A percentile compares a stretch with the other conserved stretches of the same genome.
phyloP scores from a whole-genome alignment of 1,139 yeast species.

The Pichia sp. region DNA sequence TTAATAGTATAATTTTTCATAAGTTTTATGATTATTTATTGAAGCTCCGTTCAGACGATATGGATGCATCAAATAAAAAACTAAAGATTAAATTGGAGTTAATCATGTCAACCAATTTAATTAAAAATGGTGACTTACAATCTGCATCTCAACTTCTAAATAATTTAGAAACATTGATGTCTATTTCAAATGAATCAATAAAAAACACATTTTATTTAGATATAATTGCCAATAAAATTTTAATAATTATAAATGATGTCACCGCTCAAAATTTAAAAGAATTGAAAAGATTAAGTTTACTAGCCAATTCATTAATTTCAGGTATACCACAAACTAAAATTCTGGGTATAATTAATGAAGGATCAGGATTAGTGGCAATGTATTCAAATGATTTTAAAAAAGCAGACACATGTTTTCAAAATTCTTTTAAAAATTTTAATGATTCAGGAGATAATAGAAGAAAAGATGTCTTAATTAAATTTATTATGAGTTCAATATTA shows the following conservation, averaged over 20 bases:
- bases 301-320: slow-evolving; percentile 28
- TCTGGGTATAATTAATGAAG: slow-evolving; percentile 64
- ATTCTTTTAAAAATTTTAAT: slow-evolving; percentile 69
- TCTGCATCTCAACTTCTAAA: slow-evolving; percentile 38
- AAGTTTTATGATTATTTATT: background rate
- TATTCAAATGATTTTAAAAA: slow-evolving; percentile 51
- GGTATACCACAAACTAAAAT: slow-evolving; percentile 74
- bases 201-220: slow-evolving; percentile 49
- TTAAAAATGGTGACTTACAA: slow-evolving; percentile 35
- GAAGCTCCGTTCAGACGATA: background rate
- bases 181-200: slow-evolving; percentile 37
- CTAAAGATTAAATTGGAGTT: slow-evolving; percentile 52
- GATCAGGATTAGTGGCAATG: slow-evolving; percentile 68
- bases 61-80: slow-evolving; percentile 38
- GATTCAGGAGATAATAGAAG: slow-evolving; percentile 70
- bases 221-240: slow-evolving; percentile 60
- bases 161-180: slow-evolving; percentile 36
- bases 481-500: slow-evolving; percentile 57
- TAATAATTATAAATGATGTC: slow-evolving; percentile 22
- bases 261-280: slow-evolving; percentile 13
- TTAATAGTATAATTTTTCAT: background rate
- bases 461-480: slow-evolving; percentile 49
- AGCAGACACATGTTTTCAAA: slow-evolving; percentile 64
- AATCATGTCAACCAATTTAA: slow-evolving; percentile 42
- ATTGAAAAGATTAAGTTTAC: slow-evolving; percentile 17